These are phyloP conservation scores for Suillus fuscotomentosus DNA, from an alignment of 768 basidiomycete species.

Conservation along the genomic window DNA sequence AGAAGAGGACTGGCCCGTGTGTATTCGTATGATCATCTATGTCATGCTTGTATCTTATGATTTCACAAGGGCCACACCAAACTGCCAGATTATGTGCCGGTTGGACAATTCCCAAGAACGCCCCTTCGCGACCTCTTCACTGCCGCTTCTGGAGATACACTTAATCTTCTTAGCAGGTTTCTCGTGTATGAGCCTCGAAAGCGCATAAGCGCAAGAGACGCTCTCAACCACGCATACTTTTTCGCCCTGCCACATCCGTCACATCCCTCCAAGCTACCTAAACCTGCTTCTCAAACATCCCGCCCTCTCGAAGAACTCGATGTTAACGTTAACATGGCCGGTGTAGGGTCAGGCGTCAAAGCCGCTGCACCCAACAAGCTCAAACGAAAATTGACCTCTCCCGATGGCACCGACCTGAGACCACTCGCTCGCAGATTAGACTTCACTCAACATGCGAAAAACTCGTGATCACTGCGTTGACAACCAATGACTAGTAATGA, in stretches of 20 bases:
- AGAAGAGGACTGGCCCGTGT: slow-evolving; percentile 95
- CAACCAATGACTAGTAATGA: background rate
- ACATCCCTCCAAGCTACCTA: slow-evolving; percentile 85
- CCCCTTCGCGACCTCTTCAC: slow-evolving; percentile 87
- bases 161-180: slow-evolving; percentile 79
- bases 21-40: slow-evolving; percentile 19
- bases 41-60: background rate
- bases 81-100: slow-evolving; percentile 85
- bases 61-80: slow-evolving; percentile 75
- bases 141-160: slow-evolving; percentile 81
- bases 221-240: slow-evolving; percentile 87
- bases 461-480: slow-evolving; percentile 2
- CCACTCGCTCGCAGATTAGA: slow-evolving; percentile 72
- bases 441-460: slow-evolving; percentile 47
- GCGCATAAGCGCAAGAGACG: slow-evolving; percentile 78
- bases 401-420: slow-evolving; percentile 46
- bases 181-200: slow-evolving; percentile 83
- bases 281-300: slow-evolving; percentile 48
- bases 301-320: slow-evolving; percentile 78
- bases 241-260: slow-evolving; percentile 82
- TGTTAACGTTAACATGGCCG: slow-evolving; percentile 59
- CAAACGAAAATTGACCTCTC: slow-evolving; percentile 70
- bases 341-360: slow-evolving; percentile 51
- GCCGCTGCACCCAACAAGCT: slow-evolving; percentile 51
- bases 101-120: slow-evolving; percentile 83